phyloP scores from a whole-genome alignment of 768 basidiomycete species.

The Tricholoma terreum region DNA sequence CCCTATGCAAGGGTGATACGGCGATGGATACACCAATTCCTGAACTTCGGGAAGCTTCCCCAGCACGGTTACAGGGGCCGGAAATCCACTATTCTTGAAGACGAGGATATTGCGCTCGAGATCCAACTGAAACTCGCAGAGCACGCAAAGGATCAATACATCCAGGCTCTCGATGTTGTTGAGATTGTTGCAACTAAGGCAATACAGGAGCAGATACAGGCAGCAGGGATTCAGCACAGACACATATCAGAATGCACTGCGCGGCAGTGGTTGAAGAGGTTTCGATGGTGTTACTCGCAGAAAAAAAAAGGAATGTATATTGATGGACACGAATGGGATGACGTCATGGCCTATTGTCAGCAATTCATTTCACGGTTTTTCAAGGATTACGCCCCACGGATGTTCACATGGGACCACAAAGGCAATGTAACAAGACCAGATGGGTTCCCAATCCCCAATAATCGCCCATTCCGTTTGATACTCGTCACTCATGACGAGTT shows the following conservation, averaged over 20 bases:
- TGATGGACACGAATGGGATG: conserved; percentile 1
- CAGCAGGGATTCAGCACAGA: neutral
- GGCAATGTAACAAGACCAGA: neutral
- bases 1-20: neutral
- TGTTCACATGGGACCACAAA: neutral
- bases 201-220: neutral
- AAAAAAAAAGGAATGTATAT: conserved; percentile 5
- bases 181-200: neutral
- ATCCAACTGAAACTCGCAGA: neutral
- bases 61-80: neutral
- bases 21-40: neutral
- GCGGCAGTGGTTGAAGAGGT: conserved; percentile 24
- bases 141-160: neutral
- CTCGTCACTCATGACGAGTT: neutral
- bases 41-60: neutral
- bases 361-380: neutral
- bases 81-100: neutral
- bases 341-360: conserved; percentile 9
- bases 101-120: neutral
- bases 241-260: neutral
- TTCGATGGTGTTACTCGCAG: conserved; percentile 13
- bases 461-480: neutral
- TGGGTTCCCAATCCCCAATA: neutral
- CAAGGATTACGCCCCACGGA: neutral
- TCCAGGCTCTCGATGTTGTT: neutral